phyloP scores from a whole-genome alignment of 805 yeast genomes.

The Candida ponderosae region DNA sequence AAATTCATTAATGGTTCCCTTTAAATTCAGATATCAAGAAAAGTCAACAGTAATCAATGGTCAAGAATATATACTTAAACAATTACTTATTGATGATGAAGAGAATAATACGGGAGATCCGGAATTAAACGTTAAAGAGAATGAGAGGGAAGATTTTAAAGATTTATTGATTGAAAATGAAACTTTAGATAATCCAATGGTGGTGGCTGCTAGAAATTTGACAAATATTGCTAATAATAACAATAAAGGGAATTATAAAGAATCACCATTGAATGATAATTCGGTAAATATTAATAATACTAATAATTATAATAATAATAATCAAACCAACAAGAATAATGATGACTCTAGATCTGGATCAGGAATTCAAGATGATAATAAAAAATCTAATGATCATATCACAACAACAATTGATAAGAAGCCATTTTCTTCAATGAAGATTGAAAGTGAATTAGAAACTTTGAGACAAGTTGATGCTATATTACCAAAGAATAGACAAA shows the following conservation, averaged over 20 bases:
- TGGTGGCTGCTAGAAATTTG: too few relatives aligned
- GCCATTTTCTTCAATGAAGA: background rate
- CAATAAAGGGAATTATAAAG: too few relatives aligned
- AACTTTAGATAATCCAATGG: constrained; percentile 18
- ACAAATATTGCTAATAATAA: too few relatives aligned
- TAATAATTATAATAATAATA: too few relatives aligned
- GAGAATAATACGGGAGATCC: constrained; percentile 3
- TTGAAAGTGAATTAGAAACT: constrained; percentile 14
- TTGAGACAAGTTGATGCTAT: constrained; percentile 12
- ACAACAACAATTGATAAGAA: background rate
- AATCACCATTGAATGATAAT: too few relatives aligned
- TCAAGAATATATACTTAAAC: constrained; percentile 12
- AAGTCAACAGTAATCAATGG: constrained; percentile 10
- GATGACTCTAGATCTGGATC: too few relatives aligned
- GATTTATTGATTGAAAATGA: constrained; percentile 27
- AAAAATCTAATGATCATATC: background rate
- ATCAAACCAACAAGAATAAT: too few relatives aligned
- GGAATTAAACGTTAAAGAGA: constrained; percentile 5
- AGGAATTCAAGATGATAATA: too few relatives aligned
- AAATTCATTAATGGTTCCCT: constrained; percentile 2
- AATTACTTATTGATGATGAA: constrained; percentile 13
- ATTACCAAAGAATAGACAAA: constrained; percentile 12
- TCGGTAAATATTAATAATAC: too few relatives aligned
- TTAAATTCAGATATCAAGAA: background rate
- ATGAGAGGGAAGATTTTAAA: constrained; percentile 22